Percentiles rank a stretch among this genome's conserved stretches.
phyloP scores from a whole-genome alignment of 2,329 filamentous ascomycete genomes.

The Cladobotryum mycophilum region DNA sequence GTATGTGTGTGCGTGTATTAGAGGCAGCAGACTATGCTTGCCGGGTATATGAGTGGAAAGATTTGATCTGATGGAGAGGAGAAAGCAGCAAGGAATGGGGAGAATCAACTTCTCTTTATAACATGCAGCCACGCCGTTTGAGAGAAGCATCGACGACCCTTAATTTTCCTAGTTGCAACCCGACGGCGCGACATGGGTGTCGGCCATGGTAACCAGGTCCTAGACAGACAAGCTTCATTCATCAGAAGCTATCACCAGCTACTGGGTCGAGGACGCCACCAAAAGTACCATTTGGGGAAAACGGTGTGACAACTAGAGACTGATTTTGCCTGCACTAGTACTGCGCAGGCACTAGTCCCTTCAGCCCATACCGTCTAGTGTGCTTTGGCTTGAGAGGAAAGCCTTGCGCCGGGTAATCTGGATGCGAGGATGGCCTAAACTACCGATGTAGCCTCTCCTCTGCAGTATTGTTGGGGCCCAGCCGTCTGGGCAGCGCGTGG shows the following conservation, averaged over 20 bases:
- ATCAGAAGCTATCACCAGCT: constrained; percentile 4
- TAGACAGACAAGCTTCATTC: neutral
- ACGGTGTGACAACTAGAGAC: neutral
- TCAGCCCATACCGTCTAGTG: constrained; percentile 8
- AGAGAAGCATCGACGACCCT: neutral
- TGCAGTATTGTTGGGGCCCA: neutral
- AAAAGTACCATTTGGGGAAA: constrained; percentile 1
- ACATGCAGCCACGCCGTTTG: neutral
- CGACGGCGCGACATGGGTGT: neutral
- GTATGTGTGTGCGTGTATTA: constrained; percentile 4
- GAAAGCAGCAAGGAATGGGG: neutral
- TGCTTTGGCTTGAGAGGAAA: neutral
- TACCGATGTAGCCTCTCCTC: neutral
- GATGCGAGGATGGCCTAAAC: neutral
- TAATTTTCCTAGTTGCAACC: neutral
- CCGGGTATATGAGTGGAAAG: neutral
- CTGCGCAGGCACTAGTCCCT: constrained; percentile 4
- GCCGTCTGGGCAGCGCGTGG: neutral
- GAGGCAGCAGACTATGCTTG: neutral
- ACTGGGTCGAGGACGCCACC: neutral
- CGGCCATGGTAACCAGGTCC: neutral
- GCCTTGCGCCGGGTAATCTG: neutral
- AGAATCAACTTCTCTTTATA: neutral
- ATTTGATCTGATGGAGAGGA: neutral
- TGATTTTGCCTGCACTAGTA: constrained; percentile 1